Evolutionary conservation across 495 filamentous ascomycete species (phyloP).

Genomic region (Penicillium malachiteum): DNA sequence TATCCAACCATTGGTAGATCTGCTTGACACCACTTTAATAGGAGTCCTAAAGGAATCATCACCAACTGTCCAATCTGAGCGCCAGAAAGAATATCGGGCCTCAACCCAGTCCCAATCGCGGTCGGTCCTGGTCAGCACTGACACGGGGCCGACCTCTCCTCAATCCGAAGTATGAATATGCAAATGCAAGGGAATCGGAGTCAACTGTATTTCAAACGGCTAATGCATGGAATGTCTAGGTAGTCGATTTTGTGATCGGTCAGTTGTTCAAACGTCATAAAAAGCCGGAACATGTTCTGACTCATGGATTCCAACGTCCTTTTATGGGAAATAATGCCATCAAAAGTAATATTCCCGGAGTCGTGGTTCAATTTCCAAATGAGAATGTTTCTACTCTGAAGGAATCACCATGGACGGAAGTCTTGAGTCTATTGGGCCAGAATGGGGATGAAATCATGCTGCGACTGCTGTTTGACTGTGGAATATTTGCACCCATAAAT

Average conservation of each 20-base stretch:
- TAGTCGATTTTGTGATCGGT: slow-evolving; percentile 82
- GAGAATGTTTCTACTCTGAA: slow-evolving; percentile 69
- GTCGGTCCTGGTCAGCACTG: slow-evolving; percentile 34
- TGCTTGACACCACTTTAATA: slow-evolving; percentile 71
- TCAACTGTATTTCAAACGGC: slow-evolving; percentile 5
- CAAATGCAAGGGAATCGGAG: neutral
- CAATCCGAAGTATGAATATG: slow-evolving; percentile 60
- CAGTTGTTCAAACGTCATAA: slow-evolving; percentile 63
- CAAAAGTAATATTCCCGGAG: slow-evolving; percentile 49
- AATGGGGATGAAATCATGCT: slow-evolving; percentile 83
- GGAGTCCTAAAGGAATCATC: slow-evolving; percentile 44
- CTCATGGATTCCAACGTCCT: slow-evolving; percentile 67
- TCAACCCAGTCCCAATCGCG: slow-evolving; percentile 62
- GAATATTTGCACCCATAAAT: slow-evolving; percentile 68
- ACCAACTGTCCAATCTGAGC: slow-evolving; percentile 36
- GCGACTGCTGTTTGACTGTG: slow-evolving; percentile 72
- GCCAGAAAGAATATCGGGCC: slow-evolving; percentile 56
- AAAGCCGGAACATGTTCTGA: slow-evolving; percentile 71
- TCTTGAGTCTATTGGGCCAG: slow-evolving; percentile 68
- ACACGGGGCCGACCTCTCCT: slow-evolving; percentile 37
- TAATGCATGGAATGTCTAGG: slow-evolving; percentile 47
- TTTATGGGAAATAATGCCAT: slow-evolving; percentile 29
- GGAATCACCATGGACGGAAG: slow-evolving; percentile 65
- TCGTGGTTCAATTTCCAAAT: slow-evolving; percentile 62
- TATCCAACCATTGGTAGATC: slow-evolving; percentile 34